phyloP scores from a whole-genome alignment of 257 asterid genomes.

The Rubia yunnanensis region DNA sequence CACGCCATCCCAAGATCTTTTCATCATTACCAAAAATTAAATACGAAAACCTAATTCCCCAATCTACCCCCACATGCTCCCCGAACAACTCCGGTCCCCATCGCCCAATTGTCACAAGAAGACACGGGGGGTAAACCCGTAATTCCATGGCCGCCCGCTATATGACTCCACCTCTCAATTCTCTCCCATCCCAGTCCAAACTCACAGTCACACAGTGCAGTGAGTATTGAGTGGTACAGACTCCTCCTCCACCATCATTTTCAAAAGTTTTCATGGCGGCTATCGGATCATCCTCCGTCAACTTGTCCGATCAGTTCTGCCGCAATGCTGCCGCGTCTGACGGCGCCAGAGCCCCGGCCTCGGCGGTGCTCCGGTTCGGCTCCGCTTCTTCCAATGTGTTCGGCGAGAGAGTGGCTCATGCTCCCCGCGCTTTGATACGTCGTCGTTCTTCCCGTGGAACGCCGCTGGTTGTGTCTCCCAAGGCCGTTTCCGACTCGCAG shows the following conservation, averaged over 20 bases:
- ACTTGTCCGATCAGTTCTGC: constrained; percentile 13
- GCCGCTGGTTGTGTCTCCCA: constrained; percentile 59
- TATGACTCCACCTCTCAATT: background rate
- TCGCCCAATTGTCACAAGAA: background rate
- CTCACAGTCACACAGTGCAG: background rate
- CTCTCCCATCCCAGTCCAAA: background rate
- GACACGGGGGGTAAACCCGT: constrained; percentile 6
- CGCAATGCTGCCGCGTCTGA: constrained; percentile 11
- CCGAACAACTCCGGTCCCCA: background rate
- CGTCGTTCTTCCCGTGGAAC: constrained; percentile 21
- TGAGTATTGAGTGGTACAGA: background rate
- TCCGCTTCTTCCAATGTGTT: constrained; percentile 30
- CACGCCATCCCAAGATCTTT: constrained; percentile 6
- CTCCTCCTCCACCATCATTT: background rate
- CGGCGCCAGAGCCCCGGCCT: constrained; percentile 15
- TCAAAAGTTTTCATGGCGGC: constrained; percentile 5
- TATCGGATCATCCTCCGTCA: constrained; percentile 15
- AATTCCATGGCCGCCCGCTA: background rate
- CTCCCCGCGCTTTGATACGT: constrained; percentile 14
- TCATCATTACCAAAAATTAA: background rate
- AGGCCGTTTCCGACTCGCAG: constrained; percentile 88
- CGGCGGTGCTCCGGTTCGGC: constrained; percentile 35
- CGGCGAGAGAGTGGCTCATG: constrained; percentile 6
- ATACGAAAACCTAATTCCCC: background rate
- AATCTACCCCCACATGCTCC: constrained; percentile 15